Evolutionary conservation across 2,329 filamentous ascomycete species (phyloP).

Genomic region (Thielaviopsis populi): DNA sequence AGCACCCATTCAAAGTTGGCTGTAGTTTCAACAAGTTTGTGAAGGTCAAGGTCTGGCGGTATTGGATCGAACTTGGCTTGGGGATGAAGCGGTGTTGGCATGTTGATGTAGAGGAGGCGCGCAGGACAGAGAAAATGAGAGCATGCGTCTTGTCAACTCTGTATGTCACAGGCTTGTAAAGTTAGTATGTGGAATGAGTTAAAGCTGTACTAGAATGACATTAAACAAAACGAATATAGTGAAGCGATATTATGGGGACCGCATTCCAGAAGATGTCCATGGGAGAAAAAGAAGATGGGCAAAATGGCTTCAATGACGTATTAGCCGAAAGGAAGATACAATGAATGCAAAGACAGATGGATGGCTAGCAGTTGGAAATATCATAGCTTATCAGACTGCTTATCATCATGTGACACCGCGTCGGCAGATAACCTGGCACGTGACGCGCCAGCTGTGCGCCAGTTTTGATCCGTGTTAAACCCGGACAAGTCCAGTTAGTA

Average conservation of each 20-base stretch:
- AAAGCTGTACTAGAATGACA: neutral
- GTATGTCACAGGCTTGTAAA: too few relatives aligned
- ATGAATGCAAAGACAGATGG: too few relatives aligned
- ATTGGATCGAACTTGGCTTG: constrained; percentile 87
- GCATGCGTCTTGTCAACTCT: too few relatives aligned
- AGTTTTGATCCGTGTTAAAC: too few relatives aligned
- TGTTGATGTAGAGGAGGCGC: constrained; percentile 27
- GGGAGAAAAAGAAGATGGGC: neutral
- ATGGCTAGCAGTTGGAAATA: neutral
- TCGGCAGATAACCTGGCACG: neutral
- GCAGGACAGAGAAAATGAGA: neutral
- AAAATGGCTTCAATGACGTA: neutral
- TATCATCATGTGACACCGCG: neutral
- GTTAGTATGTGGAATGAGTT: too few relatives aligned
- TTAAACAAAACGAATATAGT: neutral
- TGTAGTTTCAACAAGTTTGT: constrained; percentile 57
- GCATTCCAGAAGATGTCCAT: neutral
- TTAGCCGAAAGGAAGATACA: too few relatives aligned
- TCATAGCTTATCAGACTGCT: neutral
- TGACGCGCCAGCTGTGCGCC: neutral
- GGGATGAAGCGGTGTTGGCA: constrained; percentile 61
- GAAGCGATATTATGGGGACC: neutral
- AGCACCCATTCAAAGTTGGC: constrained; percentile 79
- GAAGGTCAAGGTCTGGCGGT: constrained; percentile 67
- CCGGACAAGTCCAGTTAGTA: neutral